These are phyloP conservation scores for Solanum hybrid DNA, from an alignment of 305 asterid species.

Conservation along the genomic window DNA sequence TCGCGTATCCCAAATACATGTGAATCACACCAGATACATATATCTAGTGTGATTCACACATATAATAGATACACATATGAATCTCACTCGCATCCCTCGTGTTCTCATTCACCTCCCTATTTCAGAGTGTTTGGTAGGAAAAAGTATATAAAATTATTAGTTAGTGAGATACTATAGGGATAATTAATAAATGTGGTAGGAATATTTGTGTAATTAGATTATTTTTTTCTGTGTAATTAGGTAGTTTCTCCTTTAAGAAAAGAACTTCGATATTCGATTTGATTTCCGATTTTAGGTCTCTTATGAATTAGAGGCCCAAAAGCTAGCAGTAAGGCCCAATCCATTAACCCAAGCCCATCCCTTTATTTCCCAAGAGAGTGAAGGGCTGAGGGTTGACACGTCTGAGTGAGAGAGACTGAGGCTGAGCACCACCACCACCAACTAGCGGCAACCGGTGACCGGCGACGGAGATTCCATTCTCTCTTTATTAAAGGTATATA, in stretches of 20 bases:
- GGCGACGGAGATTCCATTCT: neutral
- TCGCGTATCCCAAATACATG: neutral
- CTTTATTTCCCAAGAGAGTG: neutral
- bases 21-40: neutral
- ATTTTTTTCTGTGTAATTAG: too few species aligned
- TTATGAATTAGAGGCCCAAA: neutral
- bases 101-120: neutral
- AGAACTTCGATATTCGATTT: neutral
- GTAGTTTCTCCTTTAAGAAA: too few species aligned
- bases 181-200: too few species aligned
- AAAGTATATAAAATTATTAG: too few species aligned
- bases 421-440: neutral
- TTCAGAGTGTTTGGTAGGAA: neutral
- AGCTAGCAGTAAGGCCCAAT: neutral
- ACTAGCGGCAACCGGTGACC: neutral
- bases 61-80: too few species aligned
- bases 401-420: neutral
- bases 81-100: neutral
- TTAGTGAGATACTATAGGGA: neutral
- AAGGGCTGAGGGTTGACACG: neutral
- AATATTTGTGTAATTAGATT: too few species aligned
- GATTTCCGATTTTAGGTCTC: neutral
- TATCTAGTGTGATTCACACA: neutral
- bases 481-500: neutral
- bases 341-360: neutral